A percentile compares a stretch with the other conserved stretches of the same genome.
phyloP scores from a whole-genome alignment of 177 flowering plant species.

The Vitis hybrid region DNA sequence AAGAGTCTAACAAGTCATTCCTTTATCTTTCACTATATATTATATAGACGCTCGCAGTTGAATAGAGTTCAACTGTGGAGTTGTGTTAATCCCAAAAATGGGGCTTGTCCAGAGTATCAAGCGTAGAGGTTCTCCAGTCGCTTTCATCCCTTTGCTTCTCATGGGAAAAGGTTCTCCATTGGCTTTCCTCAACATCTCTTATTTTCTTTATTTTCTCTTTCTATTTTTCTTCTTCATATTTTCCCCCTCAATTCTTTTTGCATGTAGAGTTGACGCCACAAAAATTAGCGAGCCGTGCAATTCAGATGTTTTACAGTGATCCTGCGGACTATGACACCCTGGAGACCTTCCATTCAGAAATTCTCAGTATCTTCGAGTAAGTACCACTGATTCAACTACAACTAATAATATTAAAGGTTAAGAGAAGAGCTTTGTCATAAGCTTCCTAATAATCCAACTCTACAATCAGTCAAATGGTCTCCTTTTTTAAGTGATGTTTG shows the following conservation, averaged over 20 bases:
- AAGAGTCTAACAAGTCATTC: slow-evolving; percentile 14
- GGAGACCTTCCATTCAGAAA: slow-evolving; percentile 51
- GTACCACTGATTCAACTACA: neutral
- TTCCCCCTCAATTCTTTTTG: neutral
- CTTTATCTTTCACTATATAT: neutral
- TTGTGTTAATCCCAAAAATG: slow-evolving; percentile 22
- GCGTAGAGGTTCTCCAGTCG: slow-evolving; percentile 37
- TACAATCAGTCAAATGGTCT: too few relatives aligned
- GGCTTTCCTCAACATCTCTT: too few relatives aligned
- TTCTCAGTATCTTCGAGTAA: slow-evolving; percentile 72
- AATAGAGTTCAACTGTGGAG: neutral
- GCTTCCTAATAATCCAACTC: too few relatives aligned
- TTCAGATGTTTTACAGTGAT: too few relatives aligned
- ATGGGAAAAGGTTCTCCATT: too few relatives aligned
- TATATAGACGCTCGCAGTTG: neutral
- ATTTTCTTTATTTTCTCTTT: neutral
- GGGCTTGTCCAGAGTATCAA: slow-evolving; percentile 39
- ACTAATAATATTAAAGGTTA: too few relatives aligned
- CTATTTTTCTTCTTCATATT: neutral
- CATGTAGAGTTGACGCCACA: too few relatives aligned
- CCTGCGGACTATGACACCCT: slow-evolving; percentile 12
- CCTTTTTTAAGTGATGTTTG: too few relatives aligned
- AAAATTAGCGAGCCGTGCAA: too few relatives aligned
- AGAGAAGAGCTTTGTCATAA: too few relatives aligned
- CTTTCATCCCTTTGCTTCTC: too few relatives aligned